Conservation (phyloP, 83 land plant genomes). For the Larix sibirica region DNA sequence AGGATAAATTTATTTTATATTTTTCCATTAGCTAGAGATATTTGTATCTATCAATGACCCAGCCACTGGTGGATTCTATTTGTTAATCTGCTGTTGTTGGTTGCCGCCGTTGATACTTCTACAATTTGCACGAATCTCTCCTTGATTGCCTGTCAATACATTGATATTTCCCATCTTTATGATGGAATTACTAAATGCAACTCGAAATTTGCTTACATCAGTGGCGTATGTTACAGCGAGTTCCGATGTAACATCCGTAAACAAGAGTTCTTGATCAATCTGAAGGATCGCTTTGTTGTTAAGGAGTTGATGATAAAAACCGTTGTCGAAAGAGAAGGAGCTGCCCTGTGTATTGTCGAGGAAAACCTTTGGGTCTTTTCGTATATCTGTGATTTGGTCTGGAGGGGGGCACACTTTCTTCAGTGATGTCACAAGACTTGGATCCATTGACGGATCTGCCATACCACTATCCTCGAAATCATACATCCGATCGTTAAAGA, state of each 20-base stretch:
- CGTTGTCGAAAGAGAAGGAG: slow-evolving; percentile 19
- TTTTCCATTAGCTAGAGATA: too few species aligned
- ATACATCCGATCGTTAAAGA: slow-evolving; percentile 38
- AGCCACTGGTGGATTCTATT: too few species aligned
- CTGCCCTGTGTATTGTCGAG: slow-evolving; percentile 20
- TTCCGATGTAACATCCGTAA: slow-evolving; percentile 13
- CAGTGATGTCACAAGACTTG: slow-evolving; percentile 1
- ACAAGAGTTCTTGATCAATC: slow-evolving; percentile 36
- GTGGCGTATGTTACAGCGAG: slow-evolving; percentile 7
- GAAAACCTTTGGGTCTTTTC: slow-evolving; percentile 15
- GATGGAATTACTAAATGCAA: slow-evolving; percentile 27
- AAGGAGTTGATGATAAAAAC: slow-evolving; percentile 29
- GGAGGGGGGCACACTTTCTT: slow-evolving; percentile 24
- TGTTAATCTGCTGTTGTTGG: not conserved
- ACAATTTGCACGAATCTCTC: slow-evolving; percentile 43
- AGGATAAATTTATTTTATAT: too few species aligned
- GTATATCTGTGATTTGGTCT: not conserved
- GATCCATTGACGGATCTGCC: slow-evolving; percentile 35
- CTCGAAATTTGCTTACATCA: not conserved
- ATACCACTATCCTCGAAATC: slow-evolving; percentile 33
- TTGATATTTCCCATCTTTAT: slow-evolving; percentile 32
- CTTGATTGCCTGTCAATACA: slow-evolving; percentile 26
- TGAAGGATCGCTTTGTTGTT: slow-evolving; percentile 27
- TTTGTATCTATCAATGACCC: too few species aligned
- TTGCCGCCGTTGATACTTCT: slow-evolving; percentile 20